These are phyloP conservation scores for Aspergillus heteromorphus DNA, from an alignment of 495 filamentous ascomycete species.

Conservation along the genomic window DNA sequence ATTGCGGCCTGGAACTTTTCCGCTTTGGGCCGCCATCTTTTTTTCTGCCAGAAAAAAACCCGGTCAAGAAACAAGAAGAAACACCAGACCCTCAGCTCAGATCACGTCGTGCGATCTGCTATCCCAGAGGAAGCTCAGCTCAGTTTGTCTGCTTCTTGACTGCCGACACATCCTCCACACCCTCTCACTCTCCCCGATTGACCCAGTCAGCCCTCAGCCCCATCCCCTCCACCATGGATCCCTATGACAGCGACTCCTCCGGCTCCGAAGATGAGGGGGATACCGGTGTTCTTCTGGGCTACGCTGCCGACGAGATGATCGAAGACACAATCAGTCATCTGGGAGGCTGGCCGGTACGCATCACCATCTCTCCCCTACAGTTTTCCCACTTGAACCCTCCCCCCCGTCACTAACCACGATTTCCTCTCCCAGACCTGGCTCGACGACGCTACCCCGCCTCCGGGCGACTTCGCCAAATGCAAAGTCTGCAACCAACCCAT, in stretches of 20 bases:
- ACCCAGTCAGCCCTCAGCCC: neutral
- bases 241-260: conserved; percentile 74
- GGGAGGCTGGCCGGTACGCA: conserved; percentile 77
- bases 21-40: conserved; percentile 3
- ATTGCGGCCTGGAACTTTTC: conserved; percentile 9
- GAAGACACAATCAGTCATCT: conserved; percentile 86
- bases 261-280: conserved; percentile 55
- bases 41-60: neutral
- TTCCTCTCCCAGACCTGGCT: conserved; percentile 65
- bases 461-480: conserved; percentile 76
- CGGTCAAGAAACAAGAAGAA: no score
- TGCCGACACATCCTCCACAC: neutral
- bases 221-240: conserved; percentile 52
- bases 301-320: conserved; percentile 73
- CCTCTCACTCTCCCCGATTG: neutral
- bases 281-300: conserved; percentile 87
- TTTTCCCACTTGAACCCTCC: neutral
- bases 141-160: neutral
- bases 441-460: conserved; percentile 60
- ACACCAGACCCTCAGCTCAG: no score
- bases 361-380: neutral
- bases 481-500: conserved; percentile 82
- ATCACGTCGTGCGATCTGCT: neutral
- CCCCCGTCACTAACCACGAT: conserved; percentile 1
- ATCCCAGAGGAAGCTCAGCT: neutral